phyloP scores from a whole-genome alignment of 73 alveolate genomes.

The Paramecium bursaria region DNA sequence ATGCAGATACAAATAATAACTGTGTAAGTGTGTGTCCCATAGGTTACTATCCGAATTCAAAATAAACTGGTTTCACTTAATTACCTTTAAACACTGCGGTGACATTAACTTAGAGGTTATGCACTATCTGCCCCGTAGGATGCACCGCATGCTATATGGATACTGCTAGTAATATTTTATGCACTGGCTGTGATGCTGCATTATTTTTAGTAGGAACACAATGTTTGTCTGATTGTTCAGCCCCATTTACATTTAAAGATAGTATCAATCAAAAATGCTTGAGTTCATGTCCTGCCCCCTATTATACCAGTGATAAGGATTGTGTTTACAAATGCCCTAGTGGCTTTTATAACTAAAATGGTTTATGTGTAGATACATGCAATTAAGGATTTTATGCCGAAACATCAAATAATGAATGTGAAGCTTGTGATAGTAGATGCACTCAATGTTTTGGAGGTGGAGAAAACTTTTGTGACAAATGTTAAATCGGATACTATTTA shows the following conservation, averaged over 20 bases:
- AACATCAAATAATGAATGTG: constrained; percentile 11
- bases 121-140: not conserved
- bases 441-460: constrained; percentile 6
- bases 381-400: constrained; percentile 9
- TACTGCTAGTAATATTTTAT: not conserved
- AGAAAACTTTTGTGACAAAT: not conserved
- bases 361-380: not conserved
- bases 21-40: not conserved
- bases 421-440: constrained; percentile 1
- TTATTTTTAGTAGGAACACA: constrained; percentile 3
- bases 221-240: not conserved
- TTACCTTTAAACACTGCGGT: not conserved
- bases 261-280: not conserved
- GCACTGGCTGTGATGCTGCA: not conserved
- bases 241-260: not conserved
- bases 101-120: not conserved
- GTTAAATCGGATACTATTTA: constrained; percentile 13
- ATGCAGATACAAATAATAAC: not conserved
- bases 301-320: not conserved
- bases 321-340: constrained; percentile 5
- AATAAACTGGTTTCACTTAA: not conserved
- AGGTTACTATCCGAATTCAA: not conserved
- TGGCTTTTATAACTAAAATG: not conserved
- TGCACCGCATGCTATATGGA: not conserved
- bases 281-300: constrained; percentile 9